Base-by-base conservation (phyloP, 1,284 basidiomycete genomes). In the Puccinia triticina region DNA sequence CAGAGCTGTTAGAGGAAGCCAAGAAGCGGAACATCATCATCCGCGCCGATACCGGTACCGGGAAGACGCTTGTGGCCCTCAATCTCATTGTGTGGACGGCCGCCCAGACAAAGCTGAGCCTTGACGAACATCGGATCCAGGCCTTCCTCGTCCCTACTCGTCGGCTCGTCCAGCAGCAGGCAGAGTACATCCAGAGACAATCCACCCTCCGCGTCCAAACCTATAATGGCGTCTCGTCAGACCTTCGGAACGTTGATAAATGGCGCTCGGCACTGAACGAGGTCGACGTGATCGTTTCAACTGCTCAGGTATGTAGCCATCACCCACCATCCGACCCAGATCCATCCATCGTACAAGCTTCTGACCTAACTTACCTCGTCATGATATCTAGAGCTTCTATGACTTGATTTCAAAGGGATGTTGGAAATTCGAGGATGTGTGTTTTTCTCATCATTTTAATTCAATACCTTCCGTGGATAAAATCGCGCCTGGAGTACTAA, bases 51-150 rank as follows among this genome's bases (percentile, higher is more conserved):
- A 94, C 93, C 0, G 93, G 92, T 0, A 91, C 92, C 0, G 93
- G 92, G 16, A 95, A 95, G 89, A 95, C 93, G 0, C 90, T 93
- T 85, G 94, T 95, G 84, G 91, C 92, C 84, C 90, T 92, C 57
- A 88, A 93, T 32, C 89, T 94, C 83, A 91, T 94, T 85, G 91
- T 91, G 87, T 93, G 92, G 91, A 89, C 92, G 77, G 88, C 90
- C 26, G 86, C 90, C 0, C 89, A 89, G 83, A 76, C 26, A 72
- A 61, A 81, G 21, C 7, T 37, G 29, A n/a, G 37, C 48, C 26
- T 23, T 23, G 23, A 40, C 59, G 48, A 46, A 4, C 77, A 79
- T 32, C 64, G n/a, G 2, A 81, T 87, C 34, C 82, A 83, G 64
- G 85, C 87, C 53, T 94, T 94, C 85, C 86, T 95, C 48, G 93